These are phyloP conservation scores for Priceomyces medius DNA, from an alignment of 805 yeast genomes.

Conservation along the genomic window DNA sequence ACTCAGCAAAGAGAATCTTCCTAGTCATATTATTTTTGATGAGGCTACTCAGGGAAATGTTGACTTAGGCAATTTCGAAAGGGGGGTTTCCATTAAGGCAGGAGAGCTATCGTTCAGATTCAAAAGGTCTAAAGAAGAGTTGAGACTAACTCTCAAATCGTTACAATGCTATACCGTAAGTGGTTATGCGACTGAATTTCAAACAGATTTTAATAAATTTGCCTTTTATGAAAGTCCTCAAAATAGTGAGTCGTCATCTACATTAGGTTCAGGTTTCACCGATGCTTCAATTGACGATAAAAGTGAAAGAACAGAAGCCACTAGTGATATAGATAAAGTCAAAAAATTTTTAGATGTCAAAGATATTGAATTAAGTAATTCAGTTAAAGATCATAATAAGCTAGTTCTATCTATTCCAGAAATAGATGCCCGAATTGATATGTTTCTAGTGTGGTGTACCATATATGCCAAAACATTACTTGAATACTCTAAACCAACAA, in stretches of 20 bases:
- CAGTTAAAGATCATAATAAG: conserved; percentile 24
- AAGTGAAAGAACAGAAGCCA: conserved; percentile 10
- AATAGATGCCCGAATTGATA: conserved; percentile 37
- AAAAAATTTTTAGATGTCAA: conserved; percentile 32
- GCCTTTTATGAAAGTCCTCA: conserved; percentile 8
- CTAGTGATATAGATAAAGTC: conserved; percentile 21
- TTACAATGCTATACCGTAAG: conserved; percentile 37
- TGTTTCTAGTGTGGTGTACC: conserved; percentile 42
- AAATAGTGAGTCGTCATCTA: background rate
- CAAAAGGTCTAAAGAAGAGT: conserved; percentile 19
- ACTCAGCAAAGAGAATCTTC: conserved; percentile 41
- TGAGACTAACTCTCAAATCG: conserved; percentile 18
- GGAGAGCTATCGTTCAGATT: conserved; percentile 21
- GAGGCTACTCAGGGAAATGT: conserved; percentile 21
- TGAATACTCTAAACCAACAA: conserved; percentile 32
- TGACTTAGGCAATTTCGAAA: conserved; percentile 34
- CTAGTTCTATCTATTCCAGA: conserved; percentile 32
- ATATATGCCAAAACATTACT: conserved; percentile 38
- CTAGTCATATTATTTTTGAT: conserved; percentile 28
- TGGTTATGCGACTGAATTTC: conserved; percentile 36
- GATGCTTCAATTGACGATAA: conserved; percentile 11
- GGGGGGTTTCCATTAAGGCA: conserved; percentile 36
- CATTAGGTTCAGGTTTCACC: conserved; percentile 28
- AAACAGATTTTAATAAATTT: conserved; percentile 31
- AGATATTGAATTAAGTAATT: conserved; percentile 26